phyloP scores from a whole-genome alignment of 352 stramenopile species.

The Phytophthora megakarya region DNA sequence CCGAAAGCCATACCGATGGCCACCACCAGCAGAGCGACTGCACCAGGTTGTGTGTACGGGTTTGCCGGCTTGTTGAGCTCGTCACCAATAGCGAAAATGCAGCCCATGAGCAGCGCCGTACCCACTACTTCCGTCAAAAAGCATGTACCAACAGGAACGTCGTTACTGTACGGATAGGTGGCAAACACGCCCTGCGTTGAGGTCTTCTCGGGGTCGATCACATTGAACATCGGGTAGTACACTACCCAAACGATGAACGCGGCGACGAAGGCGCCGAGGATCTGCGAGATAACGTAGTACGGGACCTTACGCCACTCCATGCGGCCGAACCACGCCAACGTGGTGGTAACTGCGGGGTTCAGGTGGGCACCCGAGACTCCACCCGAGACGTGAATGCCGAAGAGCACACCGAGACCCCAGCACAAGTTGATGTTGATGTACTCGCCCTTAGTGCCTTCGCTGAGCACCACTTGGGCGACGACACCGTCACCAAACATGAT shows the following conservation, averaged over 20 bases:
- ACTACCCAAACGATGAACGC: slow-evolving; percentile 55
- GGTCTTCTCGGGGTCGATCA: slow-evolving; percentile 48
- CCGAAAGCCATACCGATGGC: slow-evolving; percentile 76
- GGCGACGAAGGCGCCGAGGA: slow-evolving; percentile 54
- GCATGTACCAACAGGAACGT: slow-evolving; percentile 41
- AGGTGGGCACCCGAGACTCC: slow-evolving; percentile 66
- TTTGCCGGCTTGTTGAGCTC: slow-evolving; percentile 58
- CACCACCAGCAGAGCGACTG: slow-evolving; percentile 60
- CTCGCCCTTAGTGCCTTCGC: slow-evolving; percentile 56
- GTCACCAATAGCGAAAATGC: slow-evolving; percentile 66
- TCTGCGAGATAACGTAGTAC: slow-evolving; percentile 58
- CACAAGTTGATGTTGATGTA: slow-evolving; percentile 74
- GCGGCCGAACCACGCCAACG: slow-evolving; percentile 50
- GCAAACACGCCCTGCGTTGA: slow-evolving; percentile 51
- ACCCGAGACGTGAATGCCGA: slow-evolving; percentile 64
- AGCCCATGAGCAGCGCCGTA: slow-evolving; percentile 61
- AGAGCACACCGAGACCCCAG: slow-evolving; percentile 77
- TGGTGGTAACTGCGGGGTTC: slow-evolving; percentile 68
- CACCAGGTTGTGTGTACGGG: slow-evolving; percentile 44
- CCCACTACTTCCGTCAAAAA: slow-evolving; percentile 72
- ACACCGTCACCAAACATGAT: slow-evolving; percentile 73
- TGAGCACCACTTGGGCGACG: slow-evolving; percentile 64
- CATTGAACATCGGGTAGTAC: slow-evolving; percentile 59
- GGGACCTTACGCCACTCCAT: slow-evolving; percentile 64
- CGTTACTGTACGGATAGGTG: slow-evolving; percentile 52